A percentile compares a stretch with the other conserved stretches of the same genome.
Conservation (phyloP, 2,329 filamentous ascomycete genomes). For the Mycosphaerelloides madeirae region DNA sequence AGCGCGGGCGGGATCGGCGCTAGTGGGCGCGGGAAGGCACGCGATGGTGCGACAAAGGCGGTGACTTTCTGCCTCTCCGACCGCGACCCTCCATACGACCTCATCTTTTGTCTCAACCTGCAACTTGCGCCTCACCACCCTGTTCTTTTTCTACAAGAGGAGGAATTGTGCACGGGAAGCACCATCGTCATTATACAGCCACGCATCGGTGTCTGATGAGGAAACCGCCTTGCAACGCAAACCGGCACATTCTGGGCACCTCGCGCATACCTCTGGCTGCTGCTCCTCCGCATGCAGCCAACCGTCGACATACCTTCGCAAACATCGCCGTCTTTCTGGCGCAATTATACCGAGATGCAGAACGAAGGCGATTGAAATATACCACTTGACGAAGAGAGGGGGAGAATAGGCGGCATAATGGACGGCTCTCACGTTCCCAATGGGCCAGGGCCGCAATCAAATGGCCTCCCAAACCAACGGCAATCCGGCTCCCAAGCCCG, state of each 20-base stretch:
- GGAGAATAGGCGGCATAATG: background rate
- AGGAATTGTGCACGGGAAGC: too few relatives aligned
- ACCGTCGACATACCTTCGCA: conserved; percentile 1
- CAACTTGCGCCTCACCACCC: background rate
- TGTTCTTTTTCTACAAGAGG: too few relatives aligned
- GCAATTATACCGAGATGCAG: conserved; percentile 1
- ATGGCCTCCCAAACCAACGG: conserved; percentile 11
- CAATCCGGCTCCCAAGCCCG: conserved; percentile 6
- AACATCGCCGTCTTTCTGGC: background rate
- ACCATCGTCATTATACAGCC: too few relatives aligned
- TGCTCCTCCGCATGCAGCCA: conserved; percentile 8
- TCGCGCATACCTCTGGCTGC: conserved; percentile 1
- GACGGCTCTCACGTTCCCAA: background rate
- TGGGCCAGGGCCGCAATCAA: conserved; percentile 11
- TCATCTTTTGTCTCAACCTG: background rate
- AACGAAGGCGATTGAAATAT: background rate
- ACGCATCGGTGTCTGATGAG: too few relatives aligned
- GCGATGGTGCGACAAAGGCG: background rate
- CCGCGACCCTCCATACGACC: background rate
- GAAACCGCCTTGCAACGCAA: too few relatives aligned
- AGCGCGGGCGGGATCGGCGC: background rate
- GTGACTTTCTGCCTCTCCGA: too few relatives aligned
- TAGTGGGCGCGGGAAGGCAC: background rate
- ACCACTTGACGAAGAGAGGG: conserved; percentile 1
- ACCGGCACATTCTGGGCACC: conserved; percentile 3